These are phyloP conservation scores for Osmanthus fragrans DNA, from an alignment of 257 asterid species.

Conservation along the genomic window DNA sequence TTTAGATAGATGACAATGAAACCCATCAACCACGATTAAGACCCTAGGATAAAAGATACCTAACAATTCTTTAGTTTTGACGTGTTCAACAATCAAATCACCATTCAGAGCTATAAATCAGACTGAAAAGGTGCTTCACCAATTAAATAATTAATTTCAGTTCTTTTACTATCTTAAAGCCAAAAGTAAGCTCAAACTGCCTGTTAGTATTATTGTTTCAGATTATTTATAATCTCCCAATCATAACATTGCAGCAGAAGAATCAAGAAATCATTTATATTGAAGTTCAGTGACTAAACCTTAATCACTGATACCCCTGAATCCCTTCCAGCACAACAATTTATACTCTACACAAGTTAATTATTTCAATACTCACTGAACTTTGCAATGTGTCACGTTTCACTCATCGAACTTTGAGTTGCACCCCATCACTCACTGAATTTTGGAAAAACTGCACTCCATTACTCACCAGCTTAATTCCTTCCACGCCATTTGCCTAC, in stretches of 20 bases:
- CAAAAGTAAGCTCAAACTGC: background rate
- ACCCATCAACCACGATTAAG: background rate
- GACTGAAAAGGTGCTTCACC: too few relatives aligned
- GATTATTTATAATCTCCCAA: too few relatives aligned
- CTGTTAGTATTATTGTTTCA: background rate
- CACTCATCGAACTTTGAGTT: too few relatives aligned
- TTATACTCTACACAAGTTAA: background rate
- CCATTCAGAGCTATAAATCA: too few relatives aligned
- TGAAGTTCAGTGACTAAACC: background rate
- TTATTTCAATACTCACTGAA: too few relatives aligned
- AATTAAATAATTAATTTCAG: too few relatives aligned
- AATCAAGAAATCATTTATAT: background rate
- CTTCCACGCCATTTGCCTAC: too few relatives aligned
- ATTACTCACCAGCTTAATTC: too few relatives aligned
- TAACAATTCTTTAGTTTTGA: background rate
- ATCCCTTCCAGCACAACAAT: background rate
- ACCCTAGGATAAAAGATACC: background rate
- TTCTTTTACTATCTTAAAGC: background rate
- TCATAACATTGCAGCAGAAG: background rate
- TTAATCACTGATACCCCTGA: background rate
- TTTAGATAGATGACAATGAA: too few relatives aligned
- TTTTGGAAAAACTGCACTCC: too few relatives aligned
- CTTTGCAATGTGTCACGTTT: too few relatives aligned
- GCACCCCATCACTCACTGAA: too few relatives aligned
- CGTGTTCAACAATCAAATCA: background rate